Conservation (phyloP, 176 grass and related monocot genomes). For the Oryza coarctata region DNA sequence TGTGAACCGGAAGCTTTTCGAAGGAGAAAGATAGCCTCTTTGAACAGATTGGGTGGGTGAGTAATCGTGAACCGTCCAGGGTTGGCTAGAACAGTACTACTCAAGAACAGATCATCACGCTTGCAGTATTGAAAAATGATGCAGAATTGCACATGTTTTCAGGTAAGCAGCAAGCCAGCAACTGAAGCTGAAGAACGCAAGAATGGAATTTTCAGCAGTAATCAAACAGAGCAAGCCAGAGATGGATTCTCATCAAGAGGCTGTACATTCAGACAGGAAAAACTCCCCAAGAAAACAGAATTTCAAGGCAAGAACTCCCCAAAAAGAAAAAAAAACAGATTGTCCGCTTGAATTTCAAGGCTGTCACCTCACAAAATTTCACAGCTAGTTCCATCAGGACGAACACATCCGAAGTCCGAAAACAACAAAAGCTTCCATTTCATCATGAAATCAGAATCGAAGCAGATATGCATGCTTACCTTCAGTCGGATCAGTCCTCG, state of each 20-base stretch:
- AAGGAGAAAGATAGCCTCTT: not conserved
- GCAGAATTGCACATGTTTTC: not conserved
- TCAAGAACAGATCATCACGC: not conserved
- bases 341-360: not conserved
- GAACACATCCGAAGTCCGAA: not conserved
- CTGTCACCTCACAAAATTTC: not conserved
- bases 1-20: constrained; percentile 4
- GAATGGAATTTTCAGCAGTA: not conserved
- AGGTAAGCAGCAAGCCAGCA: not conserved
- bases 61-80: too few relatives aligned
- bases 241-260: too few relatives aligned
- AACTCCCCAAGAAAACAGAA: not conserved
- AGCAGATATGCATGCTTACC: constrained; percentile 14
- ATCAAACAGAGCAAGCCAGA: not conserved
- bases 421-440: not conserved
- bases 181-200: not conserved
- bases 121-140: not conserved
- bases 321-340: not conserved
- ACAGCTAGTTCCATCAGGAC: not conserved
- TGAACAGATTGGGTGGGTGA: not conserved
- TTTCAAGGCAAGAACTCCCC: not conserved
- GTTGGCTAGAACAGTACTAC: not conserved
- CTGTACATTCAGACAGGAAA: not conserved
- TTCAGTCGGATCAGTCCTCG: constrained; percentile 51
- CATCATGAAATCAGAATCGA: not conserved